Evolutionary conservation across 1,139 yeast genomes (phyloP).

Genomic region (Sugiyamaella castrensis): DNA sequence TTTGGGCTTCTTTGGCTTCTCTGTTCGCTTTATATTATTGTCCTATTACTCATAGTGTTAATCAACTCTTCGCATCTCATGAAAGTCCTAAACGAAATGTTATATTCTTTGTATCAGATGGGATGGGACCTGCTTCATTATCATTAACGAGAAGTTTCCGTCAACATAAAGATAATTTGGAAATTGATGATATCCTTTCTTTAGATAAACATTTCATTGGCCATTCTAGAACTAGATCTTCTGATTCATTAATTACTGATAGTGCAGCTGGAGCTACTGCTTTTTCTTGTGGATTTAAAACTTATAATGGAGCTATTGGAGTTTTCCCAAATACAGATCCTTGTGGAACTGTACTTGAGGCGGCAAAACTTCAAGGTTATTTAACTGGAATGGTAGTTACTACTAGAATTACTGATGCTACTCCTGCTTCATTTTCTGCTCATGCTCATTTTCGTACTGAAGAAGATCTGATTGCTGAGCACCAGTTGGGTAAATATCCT

Average conservation of each 20-base stretch:
- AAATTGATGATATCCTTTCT: conserved; percentile 51
- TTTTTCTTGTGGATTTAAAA: conserved; percentile 71
- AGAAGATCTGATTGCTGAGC: conserved; percentile 82
- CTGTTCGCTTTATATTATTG: conserved; percentile 16
- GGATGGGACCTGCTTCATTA: conserved; percentile 85
- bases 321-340: conserved; percentile 61
- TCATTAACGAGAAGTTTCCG: conserved; percentile 69
- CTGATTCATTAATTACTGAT: conserved; percentile 71
- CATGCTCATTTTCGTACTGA: conserved; percentile 71
- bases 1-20: conserved; percentile 22
- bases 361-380: conserved; percentile 73
- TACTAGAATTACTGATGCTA: conserved; percentile 79
- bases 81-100: conserved; percentile 49
- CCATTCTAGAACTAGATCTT: conserved; percentile 72
- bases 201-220: conserved; percentile 72
- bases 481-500: conserved; percentile 75
- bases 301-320: conserved; percentile 83
- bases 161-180: conserved; percentile 53
- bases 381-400: conserved; percentile 84
- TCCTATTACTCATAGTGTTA: conserved; percentile 1
- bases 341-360: conserved; percentile 81
- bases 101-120: conserved; percentile 85
- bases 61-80: conserved; percentile 9
- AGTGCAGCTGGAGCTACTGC: conserved; percentile 97
- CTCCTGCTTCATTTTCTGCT: conserved; percentile 83